Percentiles rank a stretch among this genome's conserved stretches.
Evolutionary conservation across 768 basidiomycete genomes (phyloP).

Genomic region (Scleroderma citrinum): DNA sequence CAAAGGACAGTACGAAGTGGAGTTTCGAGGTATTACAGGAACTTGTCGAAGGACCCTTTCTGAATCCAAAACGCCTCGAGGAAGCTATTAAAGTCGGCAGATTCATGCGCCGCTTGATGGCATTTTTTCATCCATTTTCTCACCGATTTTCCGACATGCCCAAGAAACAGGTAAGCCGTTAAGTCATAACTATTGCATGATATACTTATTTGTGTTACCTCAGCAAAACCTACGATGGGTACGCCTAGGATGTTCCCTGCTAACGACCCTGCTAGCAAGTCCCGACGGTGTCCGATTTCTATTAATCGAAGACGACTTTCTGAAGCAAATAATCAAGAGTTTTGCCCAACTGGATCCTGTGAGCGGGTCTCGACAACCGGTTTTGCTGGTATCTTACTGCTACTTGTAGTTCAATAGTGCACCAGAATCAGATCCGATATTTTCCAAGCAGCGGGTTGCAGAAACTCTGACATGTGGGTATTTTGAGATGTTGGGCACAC

Average conservation of each 20-base stretch:
- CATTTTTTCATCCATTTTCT: constrained; percentile 88
- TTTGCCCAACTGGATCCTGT: constrained; percentile 94
- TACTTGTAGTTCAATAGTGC: constrained; percentile 57
- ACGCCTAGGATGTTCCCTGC: constrained; percentile 70
- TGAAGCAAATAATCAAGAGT: constrained; percentile 76
- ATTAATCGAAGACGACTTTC: constrained; percentile 73
- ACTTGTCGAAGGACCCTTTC: constrained; percentile 84
- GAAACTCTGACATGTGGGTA: constrained; percentile 88
- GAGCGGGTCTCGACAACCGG: constrained; percentile 17
- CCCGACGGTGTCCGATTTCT: constrained; percentile 83
- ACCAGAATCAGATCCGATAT: constrained; percentile 71
- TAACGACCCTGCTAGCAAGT: constrained; percentile 79
- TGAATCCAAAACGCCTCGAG: constrained; percentile 88
- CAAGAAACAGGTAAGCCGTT: constrained; percentile 49
- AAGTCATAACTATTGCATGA: neutral
- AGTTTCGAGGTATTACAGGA: constrained; percentile 85
- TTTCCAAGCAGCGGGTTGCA: constrained; percentile 77
- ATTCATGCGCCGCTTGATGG: constrained; percentile 85
- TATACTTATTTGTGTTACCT: too few species aligned
- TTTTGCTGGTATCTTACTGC: neutral
- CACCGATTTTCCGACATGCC: constrained; percentile 83
- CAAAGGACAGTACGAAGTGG: constrained; percentile 90
- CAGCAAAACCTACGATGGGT: constrained; percentile 85
- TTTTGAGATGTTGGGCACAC: constrained; percentile 89
- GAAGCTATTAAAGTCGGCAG: constrained; percentile 89